Evolutionary conservation across 352 stramenopile genomes (phyloP), one percentile per base, ranked within the genome.

Genomic region (Globisporangium sylvaticum): DNA sequence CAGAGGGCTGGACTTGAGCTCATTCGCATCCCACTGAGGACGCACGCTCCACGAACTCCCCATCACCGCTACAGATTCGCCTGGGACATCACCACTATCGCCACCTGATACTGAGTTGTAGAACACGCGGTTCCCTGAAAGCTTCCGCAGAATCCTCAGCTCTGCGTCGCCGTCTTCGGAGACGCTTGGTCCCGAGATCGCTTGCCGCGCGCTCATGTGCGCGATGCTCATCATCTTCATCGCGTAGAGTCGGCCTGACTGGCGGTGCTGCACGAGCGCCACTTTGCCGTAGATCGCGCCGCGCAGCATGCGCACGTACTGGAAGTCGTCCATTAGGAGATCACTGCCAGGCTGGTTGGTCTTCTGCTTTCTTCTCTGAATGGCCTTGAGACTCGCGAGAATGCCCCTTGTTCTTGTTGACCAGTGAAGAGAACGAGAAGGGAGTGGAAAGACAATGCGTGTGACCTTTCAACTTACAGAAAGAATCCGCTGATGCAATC

Each of bases 201-300:
- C 80, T 10, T 74, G 80, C 9, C 68, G 78, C 15, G 72, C 71
- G 25, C 64, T 54, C 73, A 90, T 80, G 70, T 89, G 80, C 44
- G 79, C 65, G 37, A 85, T 60, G 62, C 82, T 89, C 82, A 90
- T 90, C 66, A 81, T 74, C 58, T 90, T 90, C 39, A 90, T 69
- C 57, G 82, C 82, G 57, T 80, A 85, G 27, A 78, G 64, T 4
- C 61, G 62, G 32, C 73, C 70, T 1, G 73, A 77, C 4, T 56
- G 24, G 10, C 72, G 69, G 61, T 81, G 76, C 39, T 39, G 58
- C 58, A 64, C 53, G 53, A 58, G 53, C 27, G 53, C 53, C 53
- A 58, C 53, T 58, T 58, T 58, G 53, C 27, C 81, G 54, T 81
- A 84, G 42, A 77, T 65, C 7, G 63, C 64, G 24, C 74, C 72